phyloP scores from a whole-genome alignment of 78 protist genomes.

The Dictyostelium citrinum region DNA sequence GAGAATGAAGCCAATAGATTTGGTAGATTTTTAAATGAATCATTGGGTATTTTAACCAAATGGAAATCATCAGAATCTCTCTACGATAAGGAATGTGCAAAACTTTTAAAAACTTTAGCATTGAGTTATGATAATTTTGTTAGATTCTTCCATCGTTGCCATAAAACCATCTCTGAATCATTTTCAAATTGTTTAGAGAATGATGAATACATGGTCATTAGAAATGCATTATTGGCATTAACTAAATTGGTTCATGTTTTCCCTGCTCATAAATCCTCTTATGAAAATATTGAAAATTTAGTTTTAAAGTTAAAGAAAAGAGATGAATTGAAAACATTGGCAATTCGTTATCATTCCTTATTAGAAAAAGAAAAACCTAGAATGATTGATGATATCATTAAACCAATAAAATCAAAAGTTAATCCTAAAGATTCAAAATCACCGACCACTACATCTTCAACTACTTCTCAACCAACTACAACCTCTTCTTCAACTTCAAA shows the following conservation, averaged over 20 bases:
- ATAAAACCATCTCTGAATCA: not conserved
- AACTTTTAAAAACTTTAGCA: not conserved
- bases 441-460: not conserved
- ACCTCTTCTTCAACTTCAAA: not conserved
- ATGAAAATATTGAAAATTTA: not conserved
- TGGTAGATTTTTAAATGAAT: slow-evolving; percentile 64
- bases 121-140: not conserved
- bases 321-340: slow-evolving; percentile 44
- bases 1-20: slow-evolving; percentile 67
- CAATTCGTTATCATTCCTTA: slow-evolving; percentile 44
- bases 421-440: not conserved
- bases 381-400: slow-evolving; percentile 1
- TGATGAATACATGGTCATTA: slow-evolving; percentile 57
- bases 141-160: not conserved
- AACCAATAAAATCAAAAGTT: not conserved
- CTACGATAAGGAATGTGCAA: slow-evolving; percentile 30
- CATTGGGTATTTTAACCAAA: not conserved
- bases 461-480: not conserved
- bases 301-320: not conserved
- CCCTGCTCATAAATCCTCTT: slow-evolving; percentile 24
- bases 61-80: slow-evolving; percentile 27
- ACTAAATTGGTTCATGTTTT: slow-evolving; percentile 40
- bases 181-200: slow-evolving; percentile 10
- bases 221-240: slow-evolving; percentile 62
- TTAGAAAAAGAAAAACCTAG: slow-evolving; percentile 40